phyloP scores from a whole-genome alignment of 2,329 filamentous ascomycete species.

The Cytospora schulzeri region DNA sequence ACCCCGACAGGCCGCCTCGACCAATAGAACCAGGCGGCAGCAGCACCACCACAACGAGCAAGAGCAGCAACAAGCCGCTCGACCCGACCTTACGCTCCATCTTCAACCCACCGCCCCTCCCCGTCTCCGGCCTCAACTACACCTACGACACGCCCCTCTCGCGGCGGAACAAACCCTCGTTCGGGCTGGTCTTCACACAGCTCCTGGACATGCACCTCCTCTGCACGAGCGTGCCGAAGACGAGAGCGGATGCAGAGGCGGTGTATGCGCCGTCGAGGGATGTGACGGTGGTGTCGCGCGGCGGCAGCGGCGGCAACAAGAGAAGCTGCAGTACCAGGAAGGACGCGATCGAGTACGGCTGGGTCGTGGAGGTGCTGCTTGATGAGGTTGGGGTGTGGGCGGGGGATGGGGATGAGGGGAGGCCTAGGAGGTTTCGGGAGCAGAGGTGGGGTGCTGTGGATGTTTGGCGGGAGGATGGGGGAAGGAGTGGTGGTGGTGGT shows the following conservation, averaged over 20 bases:
- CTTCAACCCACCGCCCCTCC: constrained; percentile 43
- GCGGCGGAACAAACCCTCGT: constrained; percentile 50
- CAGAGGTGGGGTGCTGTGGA: constrained; percentile 57
- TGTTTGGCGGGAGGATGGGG: constrained; percentile 32
- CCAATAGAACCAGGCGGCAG: constrained; percentile 5
- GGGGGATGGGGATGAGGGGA: constrained; percentile 26
- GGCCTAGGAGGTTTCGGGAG: constrained; percentile 46
- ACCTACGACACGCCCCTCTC: constrained; percentile 28
- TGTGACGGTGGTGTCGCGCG: constrained; percentile 3
- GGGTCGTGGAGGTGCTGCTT: constrained; percentile 54
- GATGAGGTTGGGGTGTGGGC: constrained; percentile 54
- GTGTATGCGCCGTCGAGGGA: constrained; percentile 30
- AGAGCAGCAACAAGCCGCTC: constrained; percentile 31
- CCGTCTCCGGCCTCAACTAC: constrained; percentile 28
- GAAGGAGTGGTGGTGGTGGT: neutral
- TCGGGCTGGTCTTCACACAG: constrained; percentile 57
- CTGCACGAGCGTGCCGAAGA: constrained; percentile 47
- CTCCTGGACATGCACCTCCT: constrained; percentile 59
- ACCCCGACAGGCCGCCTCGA: constrained; percentile 6
- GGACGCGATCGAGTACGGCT: constrained; percentile 36
- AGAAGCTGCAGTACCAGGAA: no score
- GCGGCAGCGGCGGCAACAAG: neutral
- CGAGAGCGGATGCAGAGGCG: constrained; percentile 43
- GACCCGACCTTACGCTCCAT: constrained; percentile 54
- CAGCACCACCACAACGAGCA: no score